A percentile compares a stretch with the other conserved stretches of the same genome.
These are phyloP conservation scores for Cutaneotrichosporon cavernicola DNA, from an alignment of 1,284 basidiomycete species.

Conservation along the genomic window DNA sequence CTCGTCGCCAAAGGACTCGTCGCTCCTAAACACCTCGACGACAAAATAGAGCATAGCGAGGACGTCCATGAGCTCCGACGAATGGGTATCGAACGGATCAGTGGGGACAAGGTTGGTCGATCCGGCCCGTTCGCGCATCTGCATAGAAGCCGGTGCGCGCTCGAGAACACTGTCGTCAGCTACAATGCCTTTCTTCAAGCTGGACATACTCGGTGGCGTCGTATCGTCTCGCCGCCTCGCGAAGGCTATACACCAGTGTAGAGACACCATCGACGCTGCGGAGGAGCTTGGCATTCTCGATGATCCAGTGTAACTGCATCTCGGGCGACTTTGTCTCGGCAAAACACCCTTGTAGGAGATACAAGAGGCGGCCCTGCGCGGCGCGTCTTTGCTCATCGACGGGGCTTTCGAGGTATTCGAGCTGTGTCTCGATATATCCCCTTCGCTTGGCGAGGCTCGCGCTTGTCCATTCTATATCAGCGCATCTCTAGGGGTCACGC, in stretches of 20 bases:
- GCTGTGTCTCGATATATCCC: slow-evolving; percentile 71
- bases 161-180: slow-evolving; percentile 18
- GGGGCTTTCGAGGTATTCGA: slow-evolving; percentile 81
- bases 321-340: slow-evolving; percentile 86
- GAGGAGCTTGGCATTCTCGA: slow-evolving; percentile 87
- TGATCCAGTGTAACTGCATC: slow-evolving; percentile 93
- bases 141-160: slow-evolving; percentile 1
- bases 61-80: slow-evolving; percentile 85
- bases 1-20: slow-evolving; percentile 91
- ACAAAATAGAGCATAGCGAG: slow-evolving; percentile 91
- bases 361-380: slow-evolving; percentile 81
- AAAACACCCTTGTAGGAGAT: slow-evolving; percentile 90
- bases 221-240: slow-evolving; percentile 84
- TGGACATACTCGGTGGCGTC: slow-evolving; percentile 38
- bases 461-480: slow-evolving; percentile 70
- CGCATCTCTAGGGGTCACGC: slow-evolving; percentile 54
- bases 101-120: slow-evolving; percentile 26
- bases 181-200: not conserved
- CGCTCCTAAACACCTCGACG: slow-evolving; percentile 84
- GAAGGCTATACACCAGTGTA: slow-evolving; percentile 80
- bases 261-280: slow-evolving; percentile 79
- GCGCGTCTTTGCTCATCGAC: slow-evolving; percentile 79
- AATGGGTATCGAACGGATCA: slow-evolving; percentile 50
- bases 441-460: slow-evolving; percentile 60
- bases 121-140: slow-evolving; percentile 20